Conservation (phyloP, 768 basidiomycete species). For the Cyclocybe aegerita region DNA sequence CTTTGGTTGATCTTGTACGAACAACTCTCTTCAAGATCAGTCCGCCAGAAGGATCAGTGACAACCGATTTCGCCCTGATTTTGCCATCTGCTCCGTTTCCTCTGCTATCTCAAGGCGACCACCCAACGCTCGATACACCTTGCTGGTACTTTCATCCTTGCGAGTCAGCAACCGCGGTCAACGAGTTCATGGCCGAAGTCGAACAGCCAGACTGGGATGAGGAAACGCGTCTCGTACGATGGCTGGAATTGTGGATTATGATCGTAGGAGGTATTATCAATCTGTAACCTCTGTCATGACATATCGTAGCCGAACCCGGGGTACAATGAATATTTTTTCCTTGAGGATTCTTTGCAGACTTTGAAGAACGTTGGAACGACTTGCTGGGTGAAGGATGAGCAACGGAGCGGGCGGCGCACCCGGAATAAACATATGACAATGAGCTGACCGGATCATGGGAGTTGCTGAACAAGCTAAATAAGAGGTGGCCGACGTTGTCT, state of each 20-base stretch:
- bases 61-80: conserved; percentile 55
- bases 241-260: conserved; percentile 80
- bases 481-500: neutral
- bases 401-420: neutral
- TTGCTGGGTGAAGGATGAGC: too few relatives aligned
- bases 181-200: conserved; percentile 63
- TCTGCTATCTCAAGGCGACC: conserved; percentile 83
- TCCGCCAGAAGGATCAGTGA: conserved; percentile 40
- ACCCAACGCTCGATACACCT: conserved; percentile 70
- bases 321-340: neutral
- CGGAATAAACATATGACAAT: conserved; percentile 22
- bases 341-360: too few relatives aligned
- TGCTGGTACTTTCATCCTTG: conserved; percentile 92
- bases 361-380: too few relatives aligned
- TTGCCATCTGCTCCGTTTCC: conserved; percentile 60
- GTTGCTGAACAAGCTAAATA: neutral
- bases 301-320: neutral
- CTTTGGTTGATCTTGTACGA: conserved; percentile 52
- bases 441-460: conserved; percentile 21
- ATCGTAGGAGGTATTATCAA: conserved; percentile 67
- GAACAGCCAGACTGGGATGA: conserved; percentile 28
- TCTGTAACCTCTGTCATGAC: conserved; percentile 28
- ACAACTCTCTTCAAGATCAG: conserved; percentile 60
- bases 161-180: conserved; percentile 63
- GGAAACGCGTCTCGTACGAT: conserved; percentile 35